Conservation (phyloP, 108 stramenopile genomes). For the Aurantiochytrium sp. region DNA sequence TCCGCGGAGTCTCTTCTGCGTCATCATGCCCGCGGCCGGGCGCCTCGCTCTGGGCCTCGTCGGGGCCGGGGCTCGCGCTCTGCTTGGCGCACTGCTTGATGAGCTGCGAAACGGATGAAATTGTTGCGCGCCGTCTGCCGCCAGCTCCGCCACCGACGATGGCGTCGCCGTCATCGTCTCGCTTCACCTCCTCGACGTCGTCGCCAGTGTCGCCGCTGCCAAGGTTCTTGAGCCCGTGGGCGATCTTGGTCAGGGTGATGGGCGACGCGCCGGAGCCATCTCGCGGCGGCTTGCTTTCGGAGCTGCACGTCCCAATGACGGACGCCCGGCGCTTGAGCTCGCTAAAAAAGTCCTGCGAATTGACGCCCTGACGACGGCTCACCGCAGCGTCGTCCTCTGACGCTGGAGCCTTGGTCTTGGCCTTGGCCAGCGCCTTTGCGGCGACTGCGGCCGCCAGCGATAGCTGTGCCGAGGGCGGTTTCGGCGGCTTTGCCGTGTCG, state of each 20-base stretch:
- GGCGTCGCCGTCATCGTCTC: background rate
- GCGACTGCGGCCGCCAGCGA: too few relatives aligned
- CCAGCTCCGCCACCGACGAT: too few relatives aligned
- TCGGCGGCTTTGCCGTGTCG: too few relatives aligned
- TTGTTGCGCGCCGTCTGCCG: background rate
- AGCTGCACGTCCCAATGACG: background rate
- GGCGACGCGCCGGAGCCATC: background rate
- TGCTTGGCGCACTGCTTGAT: background rate
- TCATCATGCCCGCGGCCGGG: too few relatives aligned
- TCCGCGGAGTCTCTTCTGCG: too few relatives aligned
- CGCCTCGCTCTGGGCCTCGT: too few relatives aligned
- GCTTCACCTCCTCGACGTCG: background rate
- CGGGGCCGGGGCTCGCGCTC: background rate
- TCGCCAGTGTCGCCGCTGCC: background rate
- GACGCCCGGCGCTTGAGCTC: background rate
- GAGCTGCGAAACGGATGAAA: background rate
- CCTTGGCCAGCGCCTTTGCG: too few relatives aligned
- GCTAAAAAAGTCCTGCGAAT: background rate
- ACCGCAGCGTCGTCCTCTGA: too few relatives aligned
- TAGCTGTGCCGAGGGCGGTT: background rate
- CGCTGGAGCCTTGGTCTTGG: too few relatives aligned
- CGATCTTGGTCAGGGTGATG: background rate
- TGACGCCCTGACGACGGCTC: background rate
- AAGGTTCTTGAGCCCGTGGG: background rate
- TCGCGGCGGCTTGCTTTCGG: background rate